These are phyloP conservation scores for Solanum chacoense DNA, from an alignment of 305 asterid species.

Conservation along the genomic window DNA sequence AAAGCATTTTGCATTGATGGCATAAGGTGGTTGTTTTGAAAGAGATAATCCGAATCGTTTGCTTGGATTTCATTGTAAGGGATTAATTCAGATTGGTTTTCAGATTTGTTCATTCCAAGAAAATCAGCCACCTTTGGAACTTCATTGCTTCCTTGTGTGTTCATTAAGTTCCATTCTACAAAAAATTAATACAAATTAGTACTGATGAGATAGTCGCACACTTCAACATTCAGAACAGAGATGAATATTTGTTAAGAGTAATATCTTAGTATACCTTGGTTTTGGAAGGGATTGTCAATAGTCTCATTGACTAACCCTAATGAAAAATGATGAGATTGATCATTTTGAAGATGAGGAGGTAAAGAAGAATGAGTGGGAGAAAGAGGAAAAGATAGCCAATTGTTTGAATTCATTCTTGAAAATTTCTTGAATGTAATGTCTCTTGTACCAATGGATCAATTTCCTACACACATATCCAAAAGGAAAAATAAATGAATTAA, in stretches of 20 bases:
- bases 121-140: slow-evolving; percentile 78
- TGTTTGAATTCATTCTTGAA: slow-evolving; percentile 53
- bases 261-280: slow-evolving; percentile 32
- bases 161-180: slow-evolving; percentile 59
- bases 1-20: slow-evolving; percentile 25
- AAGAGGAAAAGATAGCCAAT: slow-evolving; percentile 83
- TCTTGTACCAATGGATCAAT: slow-evolving; percentile 11
- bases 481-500: not conserved
- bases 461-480: slow-evolving; percentile 34
- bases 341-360: slow-evolving; percentile 33
- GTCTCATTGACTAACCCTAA: slow-evolving; percentile 55
- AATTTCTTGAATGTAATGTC: slow-evolving; percentile 8
- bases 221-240: not conserved
- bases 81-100: slow-evolving; percentile 32
- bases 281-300: slow-evolving; percentile 45
- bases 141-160: slow-evolving; percentile 37
- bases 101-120: slow-evolving; percentile 41
- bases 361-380: slow-evolving; percentile 51
- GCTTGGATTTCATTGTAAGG: slow-evolving; percentile 46
- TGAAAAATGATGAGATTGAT: slow-evolving; percentile 54
- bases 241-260: not conserved
- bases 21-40: slow-evolving; percentile 25
- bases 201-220: not conserved
- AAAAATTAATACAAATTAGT: not conserved
- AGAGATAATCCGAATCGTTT: slow-evolving; percentile 35